Conservation (phyloP, 1,139 yeast species). For the Hyphopichia buzzinii region DNA sequence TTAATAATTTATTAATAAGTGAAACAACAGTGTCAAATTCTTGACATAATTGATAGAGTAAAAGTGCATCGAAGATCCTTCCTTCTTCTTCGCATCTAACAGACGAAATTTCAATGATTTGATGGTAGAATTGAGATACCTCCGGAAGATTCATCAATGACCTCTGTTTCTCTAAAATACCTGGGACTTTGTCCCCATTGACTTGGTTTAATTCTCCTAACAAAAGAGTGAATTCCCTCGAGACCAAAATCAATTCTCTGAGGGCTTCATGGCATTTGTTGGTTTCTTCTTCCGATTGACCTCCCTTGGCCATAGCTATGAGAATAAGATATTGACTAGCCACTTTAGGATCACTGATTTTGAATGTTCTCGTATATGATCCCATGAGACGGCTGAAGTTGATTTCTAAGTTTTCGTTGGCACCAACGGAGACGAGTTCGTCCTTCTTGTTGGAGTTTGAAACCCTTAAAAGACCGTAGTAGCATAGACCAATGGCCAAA, state of each 20-base stretch:
- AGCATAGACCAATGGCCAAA: conserved; percentile 76
- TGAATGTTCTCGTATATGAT: conserved; percentile 76
- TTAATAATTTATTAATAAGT: conserved; percentile 71
- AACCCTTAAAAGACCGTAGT: conserved; percentile 68
- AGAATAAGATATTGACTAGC: conserved; percentile 85
- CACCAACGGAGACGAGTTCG: conserved; percentile 32
- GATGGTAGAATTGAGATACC: conserved; percentile 45
- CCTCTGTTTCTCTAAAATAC: conserved; percentile 79
- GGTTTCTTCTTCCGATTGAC: conserved; percentile 41
- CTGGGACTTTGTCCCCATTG: conserved; percentile 79
- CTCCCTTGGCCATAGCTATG: conserved; percentile 55
- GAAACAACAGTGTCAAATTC: conserved; percentile 84
- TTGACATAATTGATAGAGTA: conserved; percentile 83
- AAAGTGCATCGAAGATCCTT: conserved; percentile 78
- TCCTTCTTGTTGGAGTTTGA: conserved; percentile 28
- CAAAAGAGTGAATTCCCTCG: conserved; percentile 78
- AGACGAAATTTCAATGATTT: conserved; percentile 84
- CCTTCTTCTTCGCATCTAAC: conserved; percentile 90
- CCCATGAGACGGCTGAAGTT: conserved; percentile 63
- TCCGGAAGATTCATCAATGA: conserved; percentile 59
- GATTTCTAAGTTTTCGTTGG: conserved; percentile 42
- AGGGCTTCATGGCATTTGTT: conserved; percentile 74
- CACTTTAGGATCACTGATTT: conserved; percentile 81
- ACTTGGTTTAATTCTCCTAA: conserved; percentile 71
- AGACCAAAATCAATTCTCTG: conserved; percentile 79